Evolutionary conservation across 768 basidiomycete species (phyloP).

Genomic region (Scleroderma citrinum): DNA sequence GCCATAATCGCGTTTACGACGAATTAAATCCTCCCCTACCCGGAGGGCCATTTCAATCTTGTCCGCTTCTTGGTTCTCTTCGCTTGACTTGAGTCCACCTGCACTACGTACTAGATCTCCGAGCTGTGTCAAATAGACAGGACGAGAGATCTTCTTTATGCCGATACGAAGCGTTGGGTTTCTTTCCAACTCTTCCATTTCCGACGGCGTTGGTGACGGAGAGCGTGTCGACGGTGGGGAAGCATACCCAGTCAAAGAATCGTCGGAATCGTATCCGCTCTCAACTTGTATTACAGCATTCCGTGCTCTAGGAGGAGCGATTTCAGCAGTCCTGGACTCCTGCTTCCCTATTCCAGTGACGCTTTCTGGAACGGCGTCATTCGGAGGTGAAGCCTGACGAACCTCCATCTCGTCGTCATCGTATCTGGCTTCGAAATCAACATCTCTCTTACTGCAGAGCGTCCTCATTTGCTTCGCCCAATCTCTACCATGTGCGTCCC

Average conservation of each 20-base stretch:
- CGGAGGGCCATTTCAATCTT: slow-evolving; percentile 75
- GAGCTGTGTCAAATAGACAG: slow-evolving; percentile 88
- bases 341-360: neutral
- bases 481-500: slow-evolving; percentile 53
- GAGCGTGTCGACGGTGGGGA: slow-evolving; percentile 64
- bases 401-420: slow-evolving; percentile 8
- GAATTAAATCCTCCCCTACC: slow-evolving; percentile 75
- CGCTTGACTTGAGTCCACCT: slow-evolving; percentile 42
- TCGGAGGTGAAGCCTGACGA: slow-evolving; percentile 1
- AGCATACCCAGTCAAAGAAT: slow-evolving; percentile 74
- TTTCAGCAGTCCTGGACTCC: neutral
- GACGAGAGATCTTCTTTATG: slow-evolving; percentile 63
- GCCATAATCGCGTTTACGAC: slow-evolving; percentile 80
- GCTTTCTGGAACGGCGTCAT: slow-evolving; percentile 13
- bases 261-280: slow-evolving; percentile 67
- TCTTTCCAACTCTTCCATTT: slow-evolving; percentile 76
- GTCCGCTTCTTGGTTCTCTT: slow-evolving; percentile 64
- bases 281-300: slow-evolving; percentile 17
- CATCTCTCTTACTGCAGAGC: slow-evolving; percentile 46
- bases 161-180: slow-evolving; percentile 79
- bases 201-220: slow-evolving; percentile 73
- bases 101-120: slow-evolving; percentile 66
- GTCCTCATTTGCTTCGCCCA: slow-evolving; percentile 62
- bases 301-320: slow-evolving; percentile 8
- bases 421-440: slow-evolving; percentile 36